Percentiles rank a stretch among this genome's conserved stretches.
These are phyloP conservation scores for Suhomyces panamericanus DNA, from an alignment of 1,139 yeast genomes.

Conservation along the genomic window DNA sequence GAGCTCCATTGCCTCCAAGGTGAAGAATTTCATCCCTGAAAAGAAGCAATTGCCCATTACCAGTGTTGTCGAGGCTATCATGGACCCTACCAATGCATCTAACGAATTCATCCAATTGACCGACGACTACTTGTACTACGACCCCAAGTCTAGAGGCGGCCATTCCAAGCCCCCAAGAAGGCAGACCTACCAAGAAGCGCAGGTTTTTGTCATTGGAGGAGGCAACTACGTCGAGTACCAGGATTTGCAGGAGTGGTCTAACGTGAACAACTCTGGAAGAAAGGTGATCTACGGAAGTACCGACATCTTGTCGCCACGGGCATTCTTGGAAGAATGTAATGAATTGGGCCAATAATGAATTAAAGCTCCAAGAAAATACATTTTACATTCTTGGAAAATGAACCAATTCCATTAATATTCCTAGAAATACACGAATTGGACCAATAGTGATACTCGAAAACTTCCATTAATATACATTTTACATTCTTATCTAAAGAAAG, in stretches of 20 bases:
- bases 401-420: constrained; percentile 12
- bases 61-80: constrained; percentile 82
- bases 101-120: constrained; percentile 65
- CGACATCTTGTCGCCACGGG: constrained; percentile 71
- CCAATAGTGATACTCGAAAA: constrained; percentile 1
- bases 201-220: constrained; percentile 94
- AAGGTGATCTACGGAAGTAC: constrained; percentile 85
- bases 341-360: constrained; percentile 56
- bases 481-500: constrained; percentile 36
- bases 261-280: constrained; percentile 43
- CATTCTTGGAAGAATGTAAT: constrained; percentile 73
- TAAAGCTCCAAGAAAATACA: constrained; percentile 36
- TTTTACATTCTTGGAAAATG: constrained; percentile 65
- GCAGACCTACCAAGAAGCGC: constrained; percentile 74
- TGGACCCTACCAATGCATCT: constrained; percentile 74
- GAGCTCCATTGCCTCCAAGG: constrained; percentile 83
- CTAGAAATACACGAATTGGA: constrained; percentile 45
- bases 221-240: constrained; percentile 94
- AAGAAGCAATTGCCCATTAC: constrained; percentile 87
- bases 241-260: constrained; percentile 83
- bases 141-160: constrained; percentile 88
- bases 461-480: constrained; percentile 8
- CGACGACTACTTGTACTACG: constrained; percentile 87
- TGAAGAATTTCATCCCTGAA: constrained; percentile 84
- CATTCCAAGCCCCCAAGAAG: constrained; percentile 88